These are phyloP conservation scores for Castanea sativa DNA, from an alignment of 306 rosid species.

Conservation along the genomic window DNA sequence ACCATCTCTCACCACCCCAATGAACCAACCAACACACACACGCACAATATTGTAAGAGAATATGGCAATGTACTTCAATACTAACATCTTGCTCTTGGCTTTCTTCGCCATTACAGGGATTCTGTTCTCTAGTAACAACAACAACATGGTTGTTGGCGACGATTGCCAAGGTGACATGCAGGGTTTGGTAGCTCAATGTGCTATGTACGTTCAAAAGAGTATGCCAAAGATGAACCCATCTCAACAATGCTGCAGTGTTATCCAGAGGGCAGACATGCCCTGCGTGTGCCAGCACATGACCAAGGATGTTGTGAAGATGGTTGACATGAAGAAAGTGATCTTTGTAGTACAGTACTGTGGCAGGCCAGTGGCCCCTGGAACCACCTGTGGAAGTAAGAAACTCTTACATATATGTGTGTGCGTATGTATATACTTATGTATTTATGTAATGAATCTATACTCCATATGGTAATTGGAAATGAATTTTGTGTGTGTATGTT, in stretches of 20 bases:
- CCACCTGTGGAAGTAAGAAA: constrained; percentile 31
- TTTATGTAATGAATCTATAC: no score
- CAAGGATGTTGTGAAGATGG: not conserved
- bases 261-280: not conserved
- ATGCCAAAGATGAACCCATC: not conserved
- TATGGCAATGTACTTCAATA: constrained; percentile 8
- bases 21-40: not conserved
- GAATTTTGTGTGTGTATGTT: no score
- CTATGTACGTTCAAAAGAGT: constrained; percentile 7
- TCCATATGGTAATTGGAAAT: no score
- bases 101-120: not conserved
- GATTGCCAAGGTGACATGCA: constrained; percentile 21
- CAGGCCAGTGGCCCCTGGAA: constrained; percentile 6
- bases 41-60: not conserved
- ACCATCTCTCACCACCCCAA: not conserved
- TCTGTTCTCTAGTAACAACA: not conserved
- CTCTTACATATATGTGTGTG: not conserved
- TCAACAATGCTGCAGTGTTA: constrained; percentile 14
- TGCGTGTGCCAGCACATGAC: constrained; percentile 26
- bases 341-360: constrained; percentile 16
- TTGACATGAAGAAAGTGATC: constrained; percentile 27
- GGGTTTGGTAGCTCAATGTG: constrained; percentile 17
- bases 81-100: constrained; percentile 6
- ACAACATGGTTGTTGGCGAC: constrained; percentile 13
- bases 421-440: no score